Conservation (phyloP, 805 yeast species). For the Candida sonorensis region DNA sequence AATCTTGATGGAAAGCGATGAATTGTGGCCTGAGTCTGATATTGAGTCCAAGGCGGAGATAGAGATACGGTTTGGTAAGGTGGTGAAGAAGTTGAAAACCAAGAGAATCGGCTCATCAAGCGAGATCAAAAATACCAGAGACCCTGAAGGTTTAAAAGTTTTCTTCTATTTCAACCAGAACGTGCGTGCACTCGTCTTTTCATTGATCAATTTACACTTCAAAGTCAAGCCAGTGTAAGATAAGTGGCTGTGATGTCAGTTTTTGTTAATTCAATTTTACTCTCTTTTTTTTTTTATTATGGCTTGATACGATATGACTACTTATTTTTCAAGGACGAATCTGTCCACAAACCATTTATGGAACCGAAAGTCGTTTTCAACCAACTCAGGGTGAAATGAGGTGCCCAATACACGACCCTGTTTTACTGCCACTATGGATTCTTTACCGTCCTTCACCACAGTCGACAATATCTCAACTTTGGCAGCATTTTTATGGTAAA, state of each 20-base stretch:
- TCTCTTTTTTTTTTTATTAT: too few species aligned
- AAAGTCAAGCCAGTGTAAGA: slow-evolving; percentile 24
- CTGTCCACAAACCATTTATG: slow-evolving; percentile 66
- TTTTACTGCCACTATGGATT: slow-evolving; percentile 61
- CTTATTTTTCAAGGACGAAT: slow-evolving; percentile 35
- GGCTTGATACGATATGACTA: too few species aligned
- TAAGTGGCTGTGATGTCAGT: neutral
- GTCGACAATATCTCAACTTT: slow-evolving; percentile 37
- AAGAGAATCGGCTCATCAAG: slow-evolving; percentile 32
- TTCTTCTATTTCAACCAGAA: slow-evolving; percentile 38
- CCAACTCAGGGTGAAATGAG: slow-evolving; percentile 74
- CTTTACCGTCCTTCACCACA: slow-evolving; percentile 24
- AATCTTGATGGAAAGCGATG: slow-evolving; percentile 32
- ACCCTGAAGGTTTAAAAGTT: slow-evolving; percentile 37
- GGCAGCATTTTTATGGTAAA: slow-evolving; percentile 9
- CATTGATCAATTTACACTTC: slow-evolving; percentile 35
- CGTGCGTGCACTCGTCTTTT: slow-evolving; percentile 35
- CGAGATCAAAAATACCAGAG: slow-evolving; percentile 33
- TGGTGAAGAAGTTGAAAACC: slow-evolving; percentile 30
- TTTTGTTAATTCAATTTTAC: too few species aligned
- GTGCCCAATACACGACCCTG: slow-evolving; percentile 67
- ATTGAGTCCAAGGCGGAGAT: slow-evolving; percentile 36
- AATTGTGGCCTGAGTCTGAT: slow-evolving; percentile 34
- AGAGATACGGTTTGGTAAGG: slow-evolving; percentile 31
- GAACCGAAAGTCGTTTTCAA: slow-evolving; percentile 45